phyloP scores from a whole-genome alignment of 2,329 filamentous ascomycete genomes.

The Cercospora citrullina region DNA sequence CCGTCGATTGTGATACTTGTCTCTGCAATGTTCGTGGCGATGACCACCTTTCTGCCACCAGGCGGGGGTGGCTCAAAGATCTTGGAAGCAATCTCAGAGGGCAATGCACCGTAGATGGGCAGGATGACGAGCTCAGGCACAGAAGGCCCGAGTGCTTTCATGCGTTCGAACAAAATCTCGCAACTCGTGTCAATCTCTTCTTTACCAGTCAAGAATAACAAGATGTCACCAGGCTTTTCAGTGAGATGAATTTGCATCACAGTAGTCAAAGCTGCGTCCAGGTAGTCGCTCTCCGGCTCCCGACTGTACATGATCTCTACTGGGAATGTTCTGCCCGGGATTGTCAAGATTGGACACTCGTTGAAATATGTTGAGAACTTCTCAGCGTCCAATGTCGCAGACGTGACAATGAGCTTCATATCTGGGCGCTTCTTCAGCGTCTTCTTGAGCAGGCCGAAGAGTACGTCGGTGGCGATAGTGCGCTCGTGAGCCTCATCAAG shows the following conservation, averaged over 20 bases:
- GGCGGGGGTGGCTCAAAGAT: slow-evolving; percentile 93
- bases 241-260: slow-evolving; percentile 98
- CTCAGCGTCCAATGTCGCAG: slow-evolving; percentile 92
- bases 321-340: slow-evolving; percentile 90
- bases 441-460: slow-evolving; percentile 94
- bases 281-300: slow-evolving; percentile 92
- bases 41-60: slow-evolving; percentile 87
- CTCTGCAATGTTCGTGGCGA: slow-evolving; percentile 97
- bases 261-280: slow-evolving; percentile 90
- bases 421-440: slow-evolving; percentile 82
- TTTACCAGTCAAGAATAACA: slow-evolving; percentile 95
- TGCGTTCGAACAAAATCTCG: slow-evolving; percentile 88
- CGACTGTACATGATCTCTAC: slow-evolving; percentile 94
- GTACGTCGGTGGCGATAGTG: slow-evolving; percentile 91
- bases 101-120: slow-evolving; percentile 93
- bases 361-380: slow-evolving; percentile 98
- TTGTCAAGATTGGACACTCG: slow-evolving; percentile 92
- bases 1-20: slow-evolving; percentile 97
- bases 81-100: slow-evolving; percentile 86
- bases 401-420: slow-evolving; percentile 93
- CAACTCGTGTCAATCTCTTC: slow-evolving; percentile 97
- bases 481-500: slow-evolving; percentile 97
- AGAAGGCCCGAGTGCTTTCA: slow-evolving; percentile 88
- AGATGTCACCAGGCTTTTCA: slow-evolving; percentile 86
- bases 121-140: slow-evolving; percentile 91